Percentiles rank a stretch among this genome's conserved stretches.
phyloP scores from a whole-genome alignment of 257 asterid species.

The Gentiana dahurica region DNA sequence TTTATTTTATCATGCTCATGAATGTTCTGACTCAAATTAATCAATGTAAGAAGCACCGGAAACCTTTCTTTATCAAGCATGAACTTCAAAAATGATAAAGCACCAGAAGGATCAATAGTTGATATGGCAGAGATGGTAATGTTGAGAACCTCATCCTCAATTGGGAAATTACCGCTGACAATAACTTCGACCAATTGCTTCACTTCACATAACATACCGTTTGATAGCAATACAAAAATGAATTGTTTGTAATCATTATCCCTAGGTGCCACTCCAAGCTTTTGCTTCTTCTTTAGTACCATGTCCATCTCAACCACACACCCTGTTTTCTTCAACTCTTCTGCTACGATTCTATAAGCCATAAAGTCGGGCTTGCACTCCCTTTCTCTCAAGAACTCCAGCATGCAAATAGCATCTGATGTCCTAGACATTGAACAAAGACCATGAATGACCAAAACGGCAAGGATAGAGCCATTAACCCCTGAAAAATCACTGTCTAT shows the following conservation, averaged over 20 bases:
- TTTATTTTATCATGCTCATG: slow-evolving; percentile 50
- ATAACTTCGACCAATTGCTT: slow-evolving; percentile 67
- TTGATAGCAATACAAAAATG: slow-evolving; percentile 50
- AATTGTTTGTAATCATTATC: slow-evolving; percentile 44
- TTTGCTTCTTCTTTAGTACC: slow-evolving; percentile 75
- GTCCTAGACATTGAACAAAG: slow-evolving; percentile 32
- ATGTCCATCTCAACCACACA: slow-evolving; percentile 38
- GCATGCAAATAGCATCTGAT: slow-evolving; percentile 37
- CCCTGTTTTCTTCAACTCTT: slow-evolving; percentile 43
- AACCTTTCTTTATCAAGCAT: slow-evolving; percentile 49
- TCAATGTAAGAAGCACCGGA: slow-evolving; percentile 53
- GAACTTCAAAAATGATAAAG: slow-evolving; percentile 55
- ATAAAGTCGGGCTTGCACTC: slow-evolving; percentile 86
- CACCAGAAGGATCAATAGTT: slow-evolving; percentile 35
- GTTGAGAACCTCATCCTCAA: slow-evolving; percentile 64
- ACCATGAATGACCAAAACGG: slow-evolving; percentile 61
- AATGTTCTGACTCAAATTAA: slow-evolving; percentile 53
- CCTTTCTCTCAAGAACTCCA: slow-evolving; percentile 64
- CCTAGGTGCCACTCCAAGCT: slow-evolving; percentile 91
- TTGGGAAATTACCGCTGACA: slow-evolving; percentile 65
- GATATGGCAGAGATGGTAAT: slow-evolving; percentile 73
- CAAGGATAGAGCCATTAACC: slow-evolving; percentile 54
- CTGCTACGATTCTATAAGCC: slow-evolving; percentile 84
- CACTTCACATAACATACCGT: slow-evolving; percentile 49
- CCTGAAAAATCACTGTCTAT: slow-evolving; percentile 36